Evolutionary conservation across 2,329 filamentous ascomycete genomes (phyloP).

Genomic region (Apiospora kogelbergensis): DNA sequence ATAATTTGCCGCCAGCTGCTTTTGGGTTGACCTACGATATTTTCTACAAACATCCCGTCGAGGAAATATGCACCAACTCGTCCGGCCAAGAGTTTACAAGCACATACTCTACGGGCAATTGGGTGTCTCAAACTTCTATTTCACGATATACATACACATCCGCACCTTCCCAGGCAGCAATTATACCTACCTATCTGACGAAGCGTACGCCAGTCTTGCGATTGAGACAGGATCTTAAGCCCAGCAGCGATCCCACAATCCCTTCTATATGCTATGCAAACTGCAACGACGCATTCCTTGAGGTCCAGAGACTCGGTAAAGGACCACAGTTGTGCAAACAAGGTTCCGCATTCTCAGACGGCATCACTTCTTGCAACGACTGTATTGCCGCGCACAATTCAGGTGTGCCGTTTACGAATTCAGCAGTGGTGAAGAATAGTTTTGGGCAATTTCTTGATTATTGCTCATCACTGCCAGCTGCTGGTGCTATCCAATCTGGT

Average conservation of each 20-base stretch:
- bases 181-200: constrained; percentile 17
- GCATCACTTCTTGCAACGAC: constrained; percentile 36
- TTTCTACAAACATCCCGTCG: constrained; percentile 47
- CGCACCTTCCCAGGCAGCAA: constrained; percentile 21
- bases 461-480: constrained; percentile 33
- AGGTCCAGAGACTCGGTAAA: constrained; percentile 50
- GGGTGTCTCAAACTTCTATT: constrained; percentile 50
- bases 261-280: constrained; percentile 45
- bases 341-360: constrained; percentile 40
- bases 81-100: constrained; percentile 28
- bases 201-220: constrained; percentile 12
- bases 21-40: constrained; percentile 66
- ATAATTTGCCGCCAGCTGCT: constrained; percentile 60
- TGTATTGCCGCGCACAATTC: constrained; percentile 39
- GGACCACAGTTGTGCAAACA: constrained; percentile 41
- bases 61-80: constrained; percentile 33
- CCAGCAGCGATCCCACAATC: neutral
- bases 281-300: constrained; percentile 52
- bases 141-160: constrained; percentile 39
- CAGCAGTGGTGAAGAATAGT: constrained; percentile 35
- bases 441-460: constrained; percentile 47
- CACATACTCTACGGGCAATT: constrained; percentile 56
- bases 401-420: constrained; percentile 26
- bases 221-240: neutral
- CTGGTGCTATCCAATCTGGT: neutral